Evolutionary conservation across 2,329 filamentous ascomycete genomes (phyloP).

Genomic region (Lachnellula suecica): DNA sequence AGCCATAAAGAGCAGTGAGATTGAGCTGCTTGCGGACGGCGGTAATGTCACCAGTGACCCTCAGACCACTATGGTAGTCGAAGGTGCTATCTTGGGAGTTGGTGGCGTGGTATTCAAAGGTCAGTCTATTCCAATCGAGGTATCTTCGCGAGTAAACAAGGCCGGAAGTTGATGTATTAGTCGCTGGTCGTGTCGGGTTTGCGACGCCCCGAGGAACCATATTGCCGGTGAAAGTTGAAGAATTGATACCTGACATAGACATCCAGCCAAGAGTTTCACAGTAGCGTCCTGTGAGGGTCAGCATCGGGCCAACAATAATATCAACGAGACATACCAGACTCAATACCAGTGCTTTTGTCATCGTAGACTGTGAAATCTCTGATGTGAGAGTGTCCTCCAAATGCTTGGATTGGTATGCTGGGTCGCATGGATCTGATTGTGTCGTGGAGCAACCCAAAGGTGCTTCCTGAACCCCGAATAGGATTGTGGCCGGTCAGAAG

Average conservation of each 20-base stretch:
- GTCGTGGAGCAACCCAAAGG: slow-evolving; percentile 73
- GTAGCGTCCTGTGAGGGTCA: slow-evolving; percentile 53
- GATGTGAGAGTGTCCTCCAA: slow-evolving; percentile 86
- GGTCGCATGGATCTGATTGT: slow-evolving; percentile 73
- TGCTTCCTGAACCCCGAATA: slow-evolving; percentile 62
- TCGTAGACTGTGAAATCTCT: slow-evolving; percentile 81
- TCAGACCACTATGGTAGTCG: slow-evolving; percentile 68
- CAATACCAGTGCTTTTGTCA: slow-evolving; percentile 71
- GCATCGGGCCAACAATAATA: background rate
- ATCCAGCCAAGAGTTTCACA: slow-evolving; percentile 93
- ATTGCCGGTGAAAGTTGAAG: slow-evolving; percentile 24
- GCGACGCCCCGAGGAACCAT: slow-evolving; percentile 22
- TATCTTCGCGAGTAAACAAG: slow-evolving; percentile 70
- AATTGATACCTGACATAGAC: slow-evolving; percentile 65
- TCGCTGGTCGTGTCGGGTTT: slow-evolving; percentile 32
- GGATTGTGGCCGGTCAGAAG: slow-evolving; percentile 83
- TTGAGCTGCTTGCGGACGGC: slow-evolving; percentile 66
- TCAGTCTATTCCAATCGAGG: slow-evolving; percentile 88
- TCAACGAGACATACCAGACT: slow-evolving; percentile 57
- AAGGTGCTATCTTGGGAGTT: slow-evolving; percentile 70
- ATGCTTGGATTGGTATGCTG: slow-evolving; percentile 81
- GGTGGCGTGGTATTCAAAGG: slow-evolving; percentile 72
- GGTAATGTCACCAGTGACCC: slow-evolving; percentile 68
- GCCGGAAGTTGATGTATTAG: slow-evolving; percentile 24
- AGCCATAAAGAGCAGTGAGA: slow-evolving; percentile 74